Conservation (phyloP, 1,284 basidiomycete genomes). For the Phylloboletellus chloephorus region DNA sequence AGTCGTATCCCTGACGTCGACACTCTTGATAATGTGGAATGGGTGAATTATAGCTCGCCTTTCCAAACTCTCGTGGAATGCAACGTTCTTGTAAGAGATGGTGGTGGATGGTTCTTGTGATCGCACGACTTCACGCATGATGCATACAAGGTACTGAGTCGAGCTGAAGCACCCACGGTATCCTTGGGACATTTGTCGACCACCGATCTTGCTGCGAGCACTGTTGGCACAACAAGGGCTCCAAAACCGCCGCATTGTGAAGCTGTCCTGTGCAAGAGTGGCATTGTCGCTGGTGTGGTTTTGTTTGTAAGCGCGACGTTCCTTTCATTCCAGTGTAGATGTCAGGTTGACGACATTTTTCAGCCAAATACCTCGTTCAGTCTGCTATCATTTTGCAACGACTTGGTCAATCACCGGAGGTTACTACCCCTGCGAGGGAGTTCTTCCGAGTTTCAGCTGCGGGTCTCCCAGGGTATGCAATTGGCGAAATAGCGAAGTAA, state of each 20-base stretch:
- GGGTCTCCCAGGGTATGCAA: constrained; percentile 27
- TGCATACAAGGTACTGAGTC: constrained; percentile 4
- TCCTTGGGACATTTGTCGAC: constrained; percentile 28
- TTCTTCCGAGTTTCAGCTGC: constrained; percentile 24
- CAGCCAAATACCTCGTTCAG: constrained; percentile 23
- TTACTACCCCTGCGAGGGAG: constrained; percentile 16
- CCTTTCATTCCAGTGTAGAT: not conserved
- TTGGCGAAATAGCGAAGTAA: constrained; percentile 29
- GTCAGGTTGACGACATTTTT: not conserved
- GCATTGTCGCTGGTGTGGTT: constrained; percentile 22
- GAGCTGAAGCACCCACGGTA: constrained; percentile 15
- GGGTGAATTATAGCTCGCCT: constrained; percentile 4
- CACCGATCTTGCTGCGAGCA: constrained; percentile 25
- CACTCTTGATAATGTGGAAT: constrained; percentile 15
- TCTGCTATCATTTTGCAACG: constrained; percentile 16
- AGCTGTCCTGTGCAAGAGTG: constrained; percentile 20
- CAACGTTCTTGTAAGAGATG: constrained; percentile 22
- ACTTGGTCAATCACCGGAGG: constrained; percentile 25
- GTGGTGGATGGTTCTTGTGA: constrained; percentile 27
- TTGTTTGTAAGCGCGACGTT: constrained; percentile 18
- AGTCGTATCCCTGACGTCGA: constrained; percentile 19
- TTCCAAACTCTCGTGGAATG: constrained; percentile 16
- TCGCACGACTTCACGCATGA: constrained; percentile 1
- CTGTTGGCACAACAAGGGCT: constrained; percentile 25
- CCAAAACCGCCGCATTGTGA: constrained; percentile 17